Evolutionary conservation across 495 filamentous ascomycete species (phyloP).

Genomic region (Aspergillus nidulans): DNA sequence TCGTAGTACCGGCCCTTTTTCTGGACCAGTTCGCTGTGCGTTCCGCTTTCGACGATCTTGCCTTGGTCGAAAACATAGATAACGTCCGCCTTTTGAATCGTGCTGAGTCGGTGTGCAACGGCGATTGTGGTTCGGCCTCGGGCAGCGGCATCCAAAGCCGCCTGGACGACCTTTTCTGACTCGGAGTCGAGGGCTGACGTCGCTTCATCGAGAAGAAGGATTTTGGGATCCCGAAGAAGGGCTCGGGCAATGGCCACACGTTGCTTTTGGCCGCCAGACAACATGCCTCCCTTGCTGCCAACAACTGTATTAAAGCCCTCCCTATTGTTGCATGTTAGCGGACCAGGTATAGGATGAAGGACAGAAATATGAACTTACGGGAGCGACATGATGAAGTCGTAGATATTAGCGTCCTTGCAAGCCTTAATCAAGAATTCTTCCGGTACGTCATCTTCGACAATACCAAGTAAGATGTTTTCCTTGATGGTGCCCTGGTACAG

Average conservation of each 20-base stretch:
- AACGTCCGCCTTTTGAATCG: slow-evolving; percentile 77
- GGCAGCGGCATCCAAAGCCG: slow-evolving; percentile 69
- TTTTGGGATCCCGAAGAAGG: slow-evolving; percentile 63
- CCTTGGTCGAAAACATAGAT: slow-evolving; percentile 84
- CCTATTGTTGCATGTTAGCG: slow-evolving; percentile 33
- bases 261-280: slow-evolving; percentile 83
- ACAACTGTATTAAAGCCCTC: slow-evolving; percentile 74
- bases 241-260: slow-evolving; percentile 75
- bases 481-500: slow-evolving; percentile 80
- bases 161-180: slow-evolving; percentile 78
- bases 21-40: slow-evolving; percentile 61
- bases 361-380: slow-evolving; percentile 34
- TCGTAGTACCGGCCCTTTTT: slow-evolving; percentile 70
- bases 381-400: slow-evolving; percentile 78
- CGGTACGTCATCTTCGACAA: slow-evolving; percentile 54
- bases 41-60: slow-evolving; percentile 67
- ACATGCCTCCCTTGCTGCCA: slow-evolving; percentile 70
- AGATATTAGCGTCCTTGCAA: slow-evolving; percentile 86
- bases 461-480: slow-evolving; percentile 76
- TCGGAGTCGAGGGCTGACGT: slow-evolving; percentile 79
- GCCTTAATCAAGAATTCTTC: slow-evolving; percentile 69
- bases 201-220: slow-evolving; percentile 76
- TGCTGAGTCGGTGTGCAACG: slow-evolving; percentile 72
- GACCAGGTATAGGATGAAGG: not conserved
- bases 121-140: slow-evolving; percentile 74